A percentile compares a stretch with the other conserved stretches of the same genome.
These are phyloP conservation scores for Elongisporangium prolatum DNA, from an alignment of 352 stramenopile species.

Conservation along the genomic window DNA sequence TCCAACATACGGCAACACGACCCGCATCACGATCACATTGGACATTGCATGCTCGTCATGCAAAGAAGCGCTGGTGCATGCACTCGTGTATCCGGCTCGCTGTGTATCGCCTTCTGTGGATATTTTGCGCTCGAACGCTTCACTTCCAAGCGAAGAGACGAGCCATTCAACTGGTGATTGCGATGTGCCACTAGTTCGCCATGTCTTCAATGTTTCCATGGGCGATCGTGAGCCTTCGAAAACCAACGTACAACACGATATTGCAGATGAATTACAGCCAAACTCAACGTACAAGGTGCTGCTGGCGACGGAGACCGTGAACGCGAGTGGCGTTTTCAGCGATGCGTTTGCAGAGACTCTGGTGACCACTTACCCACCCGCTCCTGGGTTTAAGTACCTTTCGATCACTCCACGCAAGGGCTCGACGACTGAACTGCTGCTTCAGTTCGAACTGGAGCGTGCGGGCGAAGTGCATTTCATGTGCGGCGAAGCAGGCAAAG, in stretches of 20 bases:
- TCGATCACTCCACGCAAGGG: constrained; percentile 45
- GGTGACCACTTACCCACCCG: constrained; percentile 38
- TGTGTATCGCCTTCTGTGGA: constrained; percentile 22
- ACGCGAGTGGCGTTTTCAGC: constrained; percentile 58
- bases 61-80: constrained; percentile 39
- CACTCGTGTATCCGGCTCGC: constrained; percentile 32
- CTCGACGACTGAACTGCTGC: constrained; percentile 69
- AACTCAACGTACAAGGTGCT: constrained; percentile 53
- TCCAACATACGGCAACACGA: constrained; percentile 54
- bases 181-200: constrained; percentile 3
- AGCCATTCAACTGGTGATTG: not conserved
- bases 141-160: not conserved
- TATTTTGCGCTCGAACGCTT: constrained; percentile 4
- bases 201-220: constrained; percentile 16
- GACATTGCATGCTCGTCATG: constrained; percentile 52
- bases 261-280: constrained; percentile 19
- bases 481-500: constrained; percentile 43
- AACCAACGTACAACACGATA: constrained; percentile 35
- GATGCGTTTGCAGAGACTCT: constrained; percentile 23
- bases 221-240: constrained; percentile 17
- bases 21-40: constrained; percentile 46
- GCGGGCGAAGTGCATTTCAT: constrained; percentile 77
- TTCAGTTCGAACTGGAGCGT: constrained; percentile 48
- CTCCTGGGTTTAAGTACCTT: constrained; percentile 44
- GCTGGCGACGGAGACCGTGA: constrained; percentile 46